A percentile compares a stretch with the other conserved stretches of the same genome.
These are phyloP conservation scores for Echinosphaeria canescens DNA, from an alignment of 2,329 filamentous ascomycete species.

Conservation along the genomic window DNA sequence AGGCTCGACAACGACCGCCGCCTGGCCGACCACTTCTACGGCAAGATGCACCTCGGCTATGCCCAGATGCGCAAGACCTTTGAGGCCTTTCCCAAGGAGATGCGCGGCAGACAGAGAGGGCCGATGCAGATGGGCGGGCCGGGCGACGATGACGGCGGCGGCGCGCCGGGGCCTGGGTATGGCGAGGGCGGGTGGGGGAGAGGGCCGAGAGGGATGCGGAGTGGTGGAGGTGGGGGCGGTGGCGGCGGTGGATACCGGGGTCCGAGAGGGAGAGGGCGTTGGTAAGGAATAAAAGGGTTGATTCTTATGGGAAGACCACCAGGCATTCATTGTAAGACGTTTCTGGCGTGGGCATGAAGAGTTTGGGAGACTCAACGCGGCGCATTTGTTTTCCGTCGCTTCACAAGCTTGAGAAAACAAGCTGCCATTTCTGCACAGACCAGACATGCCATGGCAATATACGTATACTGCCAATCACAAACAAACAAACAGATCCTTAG, in stretches of 20 bases:
- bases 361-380: too few species aligned
- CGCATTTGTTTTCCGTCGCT: too few species aligned
- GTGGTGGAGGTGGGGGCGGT: slow-evolving; percentile 19
- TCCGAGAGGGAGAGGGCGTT: too few species aligned
- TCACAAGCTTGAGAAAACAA: too few species aligned
- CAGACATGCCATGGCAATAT: too few species aligned
- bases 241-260: not conserved
- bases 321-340: too few species aligned
- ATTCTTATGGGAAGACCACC: too few species aligned
- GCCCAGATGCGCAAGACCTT: slow-evolving; percentile 94
- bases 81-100: slow-evolving; percentile 68
- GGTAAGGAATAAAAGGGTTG: too few species aligned
- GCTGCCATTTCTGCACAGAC: too few species aligned
- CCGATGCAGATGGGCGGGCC: slow-evolving; percentile 23
- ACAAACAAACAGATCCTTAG: too few species aligned
- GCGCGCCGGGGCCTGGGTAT: slow-evolving; percentile 17
- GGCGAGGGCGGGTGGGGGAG: slow-evolving; percentile 17
- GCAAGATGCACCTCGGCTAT: slow-evolving; percentile 98
- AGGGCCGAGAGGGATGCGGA: slow-evolving; percentile 25
- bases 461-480: too few species aligned
- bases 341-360: too few species aligned
- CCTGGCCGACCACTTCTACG: slow-evolving; percentile 93
- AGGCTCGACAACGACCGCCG: slow-evolving; percentile 86
- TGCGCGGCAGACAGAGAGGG: slow-evolving; percentile 49
- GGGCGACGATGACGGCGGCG: slow-evolving; percentile 25